Percentiles rank a stretch among this genome's conserved stretches.
Conservation (phyloP, 495 filamentous ascomycete species). For the Xylaria curta region DNA sequence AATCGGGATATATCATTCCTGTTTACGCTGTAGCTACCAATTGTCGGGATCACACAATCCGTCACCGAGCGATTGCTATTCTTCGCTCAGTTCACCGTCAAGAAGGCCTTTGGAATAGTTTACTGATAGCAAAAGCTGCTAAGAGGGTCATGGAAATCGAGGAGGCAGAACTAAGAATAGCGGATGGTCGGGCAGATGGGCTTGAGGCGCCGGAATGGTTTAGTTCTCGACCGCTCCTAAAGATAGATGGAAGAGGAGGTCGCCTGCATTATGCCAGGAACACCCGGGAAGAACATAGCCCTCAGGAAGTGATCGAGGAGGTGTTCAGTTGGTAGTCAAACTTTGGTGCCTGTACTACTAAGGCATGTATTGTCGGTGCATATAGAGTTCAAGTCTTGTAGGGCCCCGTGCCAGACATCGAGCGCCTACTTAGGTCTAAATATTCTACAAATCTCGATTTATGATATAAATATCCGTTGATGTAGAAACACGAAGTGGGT, state of each 20-base stretch:
- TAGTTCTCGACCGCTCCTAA: conserved; percentile 4
- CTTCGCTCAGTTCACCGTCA: conserved; percentile 9
- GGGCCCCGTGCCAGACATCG: background rate
- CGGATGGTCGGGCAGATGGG: background rate
- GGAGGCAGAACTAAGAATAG: background rate
- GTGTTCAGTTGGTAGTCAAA: conserved; percentile 34
- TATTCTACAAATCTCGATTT: too few relatives aligned
- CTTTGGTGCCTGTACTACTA: conserved; percentile 29
- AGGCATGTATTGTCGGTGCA: too few relatives aligned
- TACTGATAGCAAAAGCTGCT: background rate
- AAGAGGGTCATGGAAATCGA: conserved; percentile 15
- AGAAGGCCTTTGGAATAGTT: conserved; percentile 16
- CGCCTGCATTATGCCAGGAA: conserved; percentile 4
- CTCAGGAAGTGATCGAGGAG: conserved; percentile 13
- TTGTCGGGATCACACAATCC: conserved; percentile 3
- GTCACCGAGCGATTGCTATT: conserved; percentile 19
- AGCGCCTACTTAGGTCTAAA: background rate
- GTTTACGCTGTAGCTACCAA: conserved; percentile 20
- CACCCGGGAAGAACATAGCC: background rate
- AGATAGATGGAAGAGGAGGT: conserved; percentile 10
- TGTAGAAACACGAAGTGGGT: too few relatives aligned
- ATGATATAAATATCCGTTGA: too few relatives aligned
- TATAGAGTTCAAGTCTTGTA: background rate
- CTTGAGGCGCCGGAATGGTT: background rate
- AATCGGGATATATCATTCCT: conserved; percentile 16